phyloP scores from a whole-genome alignment of 768 basidiomycete species.

The Naganishia onofrii region DNA sequence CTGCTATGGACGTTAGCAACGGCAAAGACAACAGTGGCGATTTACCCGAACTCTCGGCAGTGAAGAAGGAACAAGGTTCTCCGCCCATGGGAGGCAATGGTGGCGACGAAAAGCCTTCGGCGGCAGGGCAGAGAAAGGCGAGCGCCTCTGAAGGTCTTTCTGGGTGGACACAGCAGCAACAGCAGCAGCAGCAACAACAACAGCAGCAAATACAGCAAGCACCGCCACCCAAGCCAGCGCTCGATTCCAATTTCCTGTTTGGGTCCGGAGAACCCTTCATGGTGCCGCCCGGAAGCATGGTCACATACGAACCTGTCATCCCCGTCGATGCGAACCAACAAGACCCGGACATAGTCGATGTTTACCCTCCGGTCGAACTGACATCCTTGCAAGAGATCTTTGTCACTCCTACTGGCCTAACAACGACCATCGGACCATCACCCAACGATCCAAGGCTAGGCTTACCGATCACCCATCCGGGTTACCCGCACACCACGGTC shows the following conservation, averaged over 20 bases:
- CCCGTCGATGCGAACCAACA: background rate
- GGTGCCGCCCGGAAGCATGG: slow-evolving; percentile 26
- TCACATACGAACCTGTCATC: slow-evolving; percentile 29
- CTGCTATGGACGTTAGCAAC: too few relatives aligned
- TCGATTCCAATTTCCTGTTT: slow-evolving; percentile 28
- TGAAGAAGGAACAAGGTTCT: too few relatives aligned
- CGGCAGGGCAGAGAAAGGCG: too few relatives aligned
- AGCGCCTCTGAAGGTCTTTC: too few relatives aligned
- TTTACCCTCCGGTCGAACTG: slow-evolving; percentile 26
- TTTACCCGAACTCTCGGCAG: too few relatives aligned
- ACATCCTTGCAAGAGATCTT: slow-evolving; percentile 49
- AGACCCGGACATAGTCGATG: slow-evolving; percentile 1
- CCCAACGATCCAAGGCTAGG: slow-evolving; percentile 27
- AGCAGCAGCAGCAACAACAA: too few relatives aligned
- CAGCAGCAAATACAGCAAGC: background rate
- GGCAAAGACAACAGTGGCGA: too few relatives aligned
- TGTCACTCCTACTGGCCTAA: slow-evolving; percentile 45
- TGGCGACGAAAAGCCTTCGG: too few relatives aligned
- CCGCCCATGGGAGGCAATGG: too few relatives aligned
- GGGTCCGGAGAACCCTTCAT: slow-evolving; percentile 30
- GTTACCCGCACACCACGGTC: slow-evolving; percentile 34
- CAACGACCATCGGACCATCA: slow-evolving; percentile 34
- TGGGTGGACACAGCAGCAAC: too few relatives aligned
- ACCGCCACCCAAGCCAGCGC: slow-evolving; percentile 9
- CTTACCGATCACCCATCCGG: slow-evolving; percentile 32